phyloP scores from a whole-genome alignment of 1,284 basidiomycete species.

The Cutaneotrichosporon sp. region DNA sequence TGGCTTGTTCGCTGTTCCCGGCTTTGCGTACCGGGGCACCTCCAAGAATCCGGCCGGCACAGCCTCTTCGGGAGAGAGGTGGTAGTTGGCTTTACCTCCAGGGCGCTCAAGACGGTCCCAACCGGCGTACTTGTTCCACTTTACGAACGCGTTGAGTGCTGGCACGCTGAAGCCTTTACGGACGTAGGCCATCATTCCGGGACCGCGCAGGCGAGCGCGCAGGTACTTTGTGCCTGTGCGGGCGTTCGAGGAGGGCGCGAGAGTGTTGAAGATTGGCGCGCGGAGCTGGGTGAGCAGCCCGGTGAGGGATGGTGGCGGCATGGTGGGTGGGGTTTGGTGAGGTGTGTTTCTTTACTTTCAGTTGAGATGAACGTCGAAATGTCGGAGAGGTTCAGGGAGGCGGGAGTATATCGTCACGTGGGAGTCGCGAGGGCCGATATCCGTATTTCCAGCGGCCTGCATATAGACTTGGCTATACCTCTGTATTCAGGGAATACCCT shows the following conservation, averaged over 20 bases:
- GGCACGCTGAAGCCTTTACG: constrained; percentile 25
- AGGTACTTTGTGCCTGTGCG: constrained; percentile 85
- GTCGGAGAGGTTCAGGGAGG: background rate
- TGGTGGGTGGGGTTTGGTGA: constrained; percentile 3
- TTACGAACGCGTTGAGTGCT: constrained; percentile 24
- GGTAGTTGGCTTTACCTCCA: constrained; percentile 18
- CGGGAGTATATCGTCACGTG: background rate
- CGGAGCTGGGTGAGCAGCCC: constrained; percentile 41
- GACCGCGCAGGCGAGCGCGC: constrained; percentile 68
- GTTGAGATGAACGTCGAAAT: background rate
- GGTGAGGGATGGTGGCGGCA: constrained; percentile 28
- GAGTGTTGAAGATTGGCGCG: constrained; percentile 70
- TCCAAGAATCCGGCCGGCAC: constrained; percentile 34
- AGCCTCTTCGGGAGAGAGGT: constrained; percentile 21
- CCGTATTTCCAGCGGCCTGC: background rate
- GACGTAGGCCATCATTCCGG: constrained; percentile 72
- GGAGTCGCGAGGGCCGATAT: background rate
- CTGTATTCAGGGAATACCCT: too few species aligned
- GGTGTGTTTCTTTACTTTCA: background rate
- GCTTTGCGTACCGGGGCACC: constrained; percentile 30
- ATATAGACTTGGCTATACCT: too few species aligned
- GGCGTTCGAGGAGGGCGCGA: constrained; percentile 72
- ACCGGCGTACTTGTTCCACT: constrained; percentile 34
- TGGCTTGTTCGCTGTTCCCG: constrained; percentile 23
- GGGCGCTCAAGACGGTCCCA: constrained; percentile 31